These are phyloP conservation scores for Leucocoprinus leucothites DNA, from an alignment of 768 basidiomycete species.

Conservation along the genomic window DNA sequence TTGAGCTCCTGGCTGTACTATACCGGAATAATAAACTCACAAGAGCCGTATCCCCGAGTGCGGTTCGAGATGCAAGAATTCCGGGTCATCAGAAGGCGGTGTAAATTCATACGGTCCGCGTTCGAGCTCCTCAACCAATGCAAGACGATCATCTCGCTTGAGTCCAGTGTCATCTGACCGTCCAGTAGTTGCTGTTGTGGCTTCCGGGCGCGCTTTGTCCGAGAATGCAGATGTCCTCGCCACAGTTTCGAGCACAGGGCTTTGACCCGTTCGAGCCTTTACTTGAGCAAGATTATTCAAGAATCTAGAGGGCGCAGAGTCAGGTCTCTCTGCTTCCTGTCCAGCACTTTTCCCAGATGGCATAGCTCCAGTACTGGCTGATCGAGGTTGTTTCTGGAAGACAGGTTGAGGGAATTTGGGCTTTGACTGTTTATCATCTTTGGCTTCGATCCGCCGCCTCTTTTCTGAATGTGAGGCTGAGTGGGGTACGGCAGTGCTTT, in stretches of 20 bases:
- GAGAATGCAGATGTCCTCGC: conserved; percentile 29
- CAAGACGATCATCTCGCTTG: conserved; percentile 59
- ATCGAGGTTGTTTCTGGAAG: not conserved
- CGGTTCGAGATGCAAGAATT: conserved; percentile 81
- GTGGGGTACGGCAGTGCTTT: not conserved
- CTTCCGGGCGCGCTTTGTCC: conserved; percentile 20
- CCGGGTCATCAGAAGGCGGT: conserved; percentile 67
- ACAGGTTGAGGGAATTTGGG: conserved; percentile 3
- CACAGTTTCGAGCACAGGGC: conserved; percentile 13
- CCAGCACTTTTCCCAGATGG: conserved; percentile 3
- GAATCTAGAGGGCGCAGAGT: conserved; percentile 49
- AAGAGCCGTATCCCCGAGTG: conserved; percentile 83
- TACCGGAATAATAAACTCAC: conserved; percentile 43
- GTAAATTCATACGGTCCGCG: conserved; percentile 77
- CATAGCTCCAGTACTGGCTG: not conserved
- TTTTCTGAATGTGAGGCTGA: conserved; percentile 23
- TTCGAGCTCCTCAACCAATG: conserved; percentile 72
- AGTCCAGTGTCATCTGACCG: conserved; percentile 5
- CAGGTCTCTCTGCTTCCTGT: conserved; percentile 17
- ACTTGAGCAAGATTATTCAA: conserved; percentile 47
- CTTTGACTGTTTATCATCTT: conserved; percentile 9
- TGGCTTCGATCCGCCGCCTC: conserved; percentile 39
- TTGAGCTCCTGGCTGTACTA: conserved; percentile 2
- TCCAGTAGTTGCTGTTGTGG: conserved; percentile 22
- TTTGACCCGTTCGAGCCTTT: conserved; percentile 19